phyloP scores from a whole-genome alignment of 2,329 filamentous ascomycete genomes.

The Ophiognomonia clavigignenti-juglandacearum region DNA sequence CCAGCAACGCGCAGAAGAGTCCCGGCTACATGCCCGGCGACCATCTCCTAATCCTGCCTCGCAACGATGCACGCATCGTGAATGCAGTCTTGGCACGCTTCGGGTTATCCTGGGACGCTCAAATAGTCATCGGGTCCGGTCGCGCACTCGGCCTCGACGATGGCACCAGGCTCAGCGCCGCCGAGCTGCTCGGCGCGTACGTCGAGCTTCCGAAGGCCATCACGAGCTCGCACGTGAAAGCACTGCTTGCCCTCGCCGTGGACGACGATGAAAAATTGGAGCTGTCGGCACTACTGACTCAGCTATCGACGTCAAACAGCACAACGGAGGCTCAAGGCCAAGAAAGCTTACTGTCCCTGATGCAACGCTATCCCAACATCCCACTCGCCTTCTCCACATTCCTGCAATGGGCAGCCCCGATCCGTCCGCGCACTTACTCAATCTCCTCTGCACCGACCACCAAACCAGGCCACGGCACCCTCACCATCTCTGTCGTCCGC shows the following conservation, averaged over 20 bases:
- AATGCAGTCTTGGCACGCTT: neutral
- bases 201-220: neutral
- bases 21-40: neutral
- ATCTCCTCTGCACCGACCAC: too few relatives aligned
- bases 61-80: neutral
- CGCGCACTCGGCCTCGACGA: neutral
- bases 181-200: neutral
- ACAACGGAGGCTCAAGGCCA: too few relatives aligned
- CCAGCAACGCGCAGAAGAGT: neutral
- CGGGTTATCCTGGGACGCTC: neutral
- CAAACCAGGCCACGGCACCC: neutral
- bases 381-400: too few relatives aligned
- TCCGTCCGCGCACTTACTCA: too few relatives aligned
- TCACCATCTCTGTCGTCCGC: neutral
- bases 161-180: neutral
- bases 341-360: too few relatives aligned
- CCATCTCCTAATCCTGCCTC: conserved; percentile 1
- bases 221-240: neutral
- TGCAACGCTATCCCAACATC: too few relatives aligned
- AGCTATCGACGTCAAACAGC: too few relatives aligned
- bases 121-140: neutral
- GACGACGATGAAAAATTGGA: neutral
- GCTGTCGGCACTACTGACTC: neutral
- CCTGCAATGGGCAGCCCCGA: too few relatives aligned
- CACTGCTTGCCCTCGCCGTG: neutral